A percentile compares a stretch with the other conserved stretches of the same genome.
phyloP scores from a whole-genome alignment of 495 filamentous ascomycete genomes.

The Aspergillus coremiiformis region DNA sequence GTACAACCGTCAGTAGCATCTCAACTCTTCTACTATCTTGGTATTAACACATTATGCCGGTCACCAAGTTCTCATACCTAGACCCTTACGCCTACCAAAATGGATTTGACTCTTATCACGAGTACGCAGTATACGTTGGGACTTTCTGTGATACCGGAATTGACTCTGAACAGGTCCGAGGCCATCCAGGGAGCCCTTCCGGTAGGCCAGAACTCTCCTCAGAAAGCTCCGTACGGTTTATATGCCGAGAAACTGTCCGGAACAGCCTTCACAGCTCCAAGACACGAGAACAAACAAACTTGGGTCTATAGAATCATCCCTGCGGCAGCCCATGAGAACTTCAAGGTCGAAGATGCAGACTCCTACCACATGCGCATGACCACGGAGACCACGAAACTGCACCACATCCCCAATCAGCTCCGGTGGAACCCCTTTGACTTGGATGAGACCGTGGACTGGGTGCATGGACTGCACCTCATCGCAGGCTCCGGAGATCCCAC shows the following conservation, averaged over 20 bases:
- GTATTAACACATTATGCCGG: slow-evolving; percentile 38
- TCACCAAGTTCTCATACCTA: slow-evolving; percentile 45
- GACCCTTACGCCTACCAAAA: slow-evolving; percentile 54
- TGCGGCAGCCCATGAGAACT: slow-evolving; percentile 71
- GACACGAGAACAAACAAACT: slow-evolving; percentile 80
- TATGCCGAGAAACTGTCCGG: slow-evolving; percentile 93
- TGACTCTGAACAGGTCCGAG: slow-evolving; percentile 31
- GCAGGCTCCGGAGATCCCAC: slow-evolving; percentile 80
- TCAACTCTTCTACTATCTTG: neutral
- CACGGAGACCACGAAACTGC: slow-evolving; percentile 44
- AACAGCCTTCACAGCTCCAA: slow-evolving; percentile 85
- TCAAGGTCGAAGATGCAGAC: slow-evolving; percentile 47
- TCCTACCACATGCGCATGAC: slow-evolving; percentile 49
- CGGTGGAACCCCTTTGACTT: slow-evolving; percentile 88
- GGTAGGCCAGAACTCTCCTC: slow-evolving; percentile 75
- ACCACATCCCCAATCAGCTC: slow-evolving; percentile 75
- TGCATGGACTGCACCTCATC: slow-evolving; percentile 66
- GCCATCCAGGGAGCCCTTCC: slow-evolving; percentile 54
- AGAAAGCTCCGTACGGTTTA: slow-evolving; percentile 75
- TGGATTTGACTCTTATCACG: slow-evolving; percentile 54
- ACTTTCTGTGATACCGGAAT: neutral
- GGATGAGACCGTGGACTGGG: slow-evolving; percentile 67
- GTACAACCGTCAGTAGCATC: too few relatives aligned
- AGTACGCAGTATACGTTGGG: slow-evolving; percentile 29
- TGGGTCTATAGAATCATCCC: slow-evolving; percentile 95